Conservation (phyloP, 257 asterid species). For the Nicotiana attenuata region DNA sequence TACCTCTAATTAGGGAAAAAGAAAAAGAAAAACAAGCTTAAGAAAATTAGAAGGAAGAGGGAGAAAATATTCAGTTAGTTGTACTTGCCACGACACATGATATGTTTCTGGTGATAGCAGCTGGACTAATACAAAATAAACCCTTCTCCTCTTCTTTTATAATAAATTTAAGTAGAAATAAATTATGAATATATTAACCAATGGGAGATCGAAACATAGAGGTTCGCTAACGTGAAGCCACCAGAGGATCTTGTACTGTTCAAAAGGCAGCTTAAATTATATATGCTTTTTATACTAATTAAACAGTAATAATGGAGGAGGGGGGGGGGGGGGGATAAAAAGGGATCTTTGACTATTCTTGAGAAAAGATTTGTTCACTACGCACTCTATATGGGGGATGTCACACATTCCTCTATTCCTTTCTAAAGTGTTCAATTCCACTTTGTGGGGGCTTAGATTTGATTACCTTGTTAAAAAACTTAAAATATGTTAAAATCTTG, state of each 20-base stretch:
- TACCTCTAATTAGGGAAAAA: too few relatives aligned
- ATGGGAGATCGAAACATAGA: slow-evolving; percentile 17
- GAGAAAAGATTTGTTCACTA: slow-evolving; percentile 11
- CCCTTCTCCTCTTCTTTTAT: background rate
- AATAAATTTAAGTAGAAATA: background rate
- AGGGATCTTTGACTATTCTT: slow-evolving; percentile 30
- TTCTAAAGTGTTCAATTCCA: background rate
- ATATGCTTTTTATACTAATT: slow-evolving; percentile 44
- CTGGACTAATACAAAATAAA: too few relatives aligned
- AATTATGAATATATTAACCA: slow-evolving; percentile 19
- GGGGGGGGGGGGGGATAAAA: too few relatives aligned
- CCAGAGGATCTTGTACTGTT: slow-evolving; percentile 52
- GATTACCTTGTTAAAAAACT: background rate
- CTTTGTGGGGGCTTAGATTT: background rate
- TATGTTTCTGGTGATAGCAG: background rate
- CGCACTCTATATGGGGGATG: slow-evolving; percentile 10
- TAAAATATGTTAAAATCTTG: background rate
- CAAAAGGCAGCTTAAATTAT: slow-evolving; percentile 49
- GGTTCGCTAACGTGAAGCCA: slow-evolving; percentile 32
- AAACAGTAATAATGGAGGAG: background rate
- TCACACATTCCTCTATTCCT: slow-evolving; percentile 15
- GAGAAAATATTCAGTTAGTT: too few relatives aligned
- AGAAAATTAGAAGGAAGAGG: too few relatives aligned
- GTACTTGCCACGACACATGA: background rate
- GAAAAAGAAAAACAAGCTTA: too few relatives aligned